phyloP scores from a whole-genome alignment of 2,329 filamentous ascomycete genomes.

The Fusarium napiforme region DNA sequence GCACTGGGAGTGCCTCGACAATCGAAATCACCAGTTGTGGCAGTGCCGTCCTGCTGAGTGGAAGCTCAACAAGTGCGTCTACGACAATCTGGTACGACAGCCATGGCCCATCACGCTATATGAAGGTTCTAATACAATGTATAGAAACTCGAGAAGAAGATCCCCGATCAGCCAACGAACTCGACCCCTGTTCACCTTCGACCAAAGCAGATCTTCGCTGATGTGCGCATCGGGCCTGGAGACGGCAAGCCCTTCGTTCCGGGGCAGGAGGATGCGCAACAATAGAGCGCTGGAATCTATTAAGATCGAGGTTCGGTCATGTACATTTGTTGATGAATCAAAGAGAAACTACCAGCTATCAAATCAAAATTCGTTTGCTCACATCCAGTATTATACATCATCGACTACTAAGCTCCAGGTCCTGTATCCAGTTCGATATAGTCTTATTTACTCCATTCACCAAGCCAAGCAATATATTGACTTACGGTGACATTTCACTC shows the following conservation, averaged over 20 bases:
- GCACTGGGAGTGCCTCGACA: conserved; percentile 96
- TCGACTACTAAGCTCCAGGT: neutral
- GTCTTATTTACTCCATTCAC: neutral
- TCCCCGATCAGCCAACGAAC: conserved; percentile 77
- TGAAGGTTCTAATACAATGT: conserved; percentile 13
- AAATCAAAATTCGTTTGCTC: conserved; percentile 20
- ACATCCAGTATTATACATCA: neutral
- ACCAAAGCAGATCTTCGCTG: conserved; percentile 70
- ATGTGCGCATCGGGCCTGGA: conserved; percentile 58
- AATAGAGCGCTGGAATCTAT: conserved; percentile 43
- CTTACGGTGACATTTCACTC: neutral
- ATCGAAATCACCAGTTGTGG: conserved; percentile 98
- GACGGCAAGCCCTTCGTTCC: conserved; percentile 57
- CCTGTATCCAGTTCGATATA: neutral
- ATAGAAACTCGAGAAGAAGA: conserved; percentile 83
- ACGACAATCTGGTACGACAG: conserved; percentile 84
- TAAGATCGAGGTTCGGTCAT: conserved; percentile 41
- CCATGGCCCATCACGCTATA: neutral
- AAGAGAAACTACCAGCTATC: conserved; percentile 38
- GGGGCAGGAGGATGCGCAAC: conserved; percentile 50
- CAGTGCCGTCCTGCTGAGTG: conserved; percentile 91
- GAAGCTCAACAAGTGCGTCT: conserved; percentile 94
- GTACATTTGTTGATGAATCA: conserved; percentile 49
- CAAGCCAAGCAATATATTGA: neutral
- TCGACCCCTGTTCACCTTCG: conserved; percentile 80